Evolutionary conservation across 2,329 filamentous ascomycete genomes (phyloP), one percentile per base, ranked within the genome.

Genomic region (Aspergillus piperis): DNA sequence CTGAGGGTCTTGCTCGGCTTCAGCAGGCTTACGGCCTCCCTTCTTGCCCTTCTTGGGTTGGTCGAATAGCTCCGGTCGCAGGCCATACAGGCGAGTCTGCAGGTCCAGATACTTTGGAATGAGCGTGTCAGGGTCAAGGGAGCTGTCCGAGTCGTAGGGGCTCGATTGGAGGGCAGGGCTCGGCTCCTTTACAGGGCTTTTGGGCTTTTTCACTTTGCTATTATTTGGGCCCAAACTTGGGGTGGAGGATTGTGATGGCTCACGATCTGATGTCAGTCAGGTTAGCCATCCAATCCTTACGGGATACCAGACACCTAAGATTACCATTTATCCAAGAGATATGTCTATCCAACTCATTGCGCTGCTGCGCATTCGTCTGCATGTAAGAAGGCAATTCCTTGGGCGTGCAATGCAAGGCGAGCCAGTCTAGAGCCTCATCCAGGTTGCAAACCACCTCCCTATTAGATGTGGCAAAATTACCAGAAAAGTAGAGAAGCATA

Each of bases 391-490:
- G 90, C 38, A 94, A 81, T 67, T 93, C 88, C 1, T 87, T 84
- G 63, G 82, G 78, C 13, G 83, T 78, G 68, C 89, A 91, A 71
- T 95, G 86, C 65, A 91, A 81, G n/a, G 92, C 91, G 57, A 98
- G 83, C 91, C 92, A 96, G 68, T 97, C 91, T 19, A 99, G 75
- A 25, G 90, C 88, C 76, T 96, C 93, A 62, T 96, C 89, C 38
- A 98, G 79, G 8, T 93, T 92, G 90, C 92, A 96, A 13, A 92
- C 84, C 47, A 83, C 83, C 64, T 92, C 90, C 66, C 86, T 89
- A 62, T 75, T 81, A 19, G 79, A 78, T 10, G 61, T 70, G 21
- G 80, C 70, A 2, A 82, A 78, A 57, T 89, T 83, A 63, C 86
- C 87, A 30, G 87, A 83, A 27, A 87, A 86, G 65, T 90, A 88